Evolutionary conservation across 768 basidiomycete genomes (phyloP).

Genomic region (Xerocomus potaroensis): DNA sequence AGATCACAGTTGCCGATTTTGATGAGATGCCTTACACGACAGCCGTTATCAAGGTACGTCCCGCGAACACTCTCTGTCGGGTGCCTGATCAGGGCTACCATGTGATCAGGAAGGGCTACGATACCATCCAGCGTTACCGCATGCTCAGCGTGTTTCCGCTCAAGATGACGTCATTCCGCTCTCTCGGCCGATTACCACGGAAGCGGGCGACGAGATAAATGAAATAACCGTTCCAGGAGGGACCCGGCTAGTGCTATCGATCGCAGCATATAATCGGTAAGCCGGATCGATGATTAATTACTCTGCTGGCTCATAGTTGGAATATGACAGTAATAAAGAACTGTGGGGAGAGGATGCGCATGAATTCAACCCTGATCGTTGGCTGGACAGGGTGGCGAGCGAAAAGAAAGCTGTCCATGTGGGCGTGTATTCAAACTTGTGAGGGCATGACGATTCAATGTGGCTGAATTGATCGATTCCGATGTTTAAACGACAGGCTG

Average conservation of each 20-base stretch:
- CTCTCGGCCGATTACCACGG: background rate
- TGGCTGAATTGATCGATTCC: background rate
- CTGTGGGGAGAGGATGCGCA: constrained; percentile 32
- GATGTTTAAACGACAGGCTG: constrained; percentile 18
- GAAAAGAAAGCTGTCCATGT: constrained; percentile 18
- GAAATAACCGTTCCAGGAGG: constrained; percentile 16
- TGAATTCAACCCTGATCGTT: constrained; percentile 30
- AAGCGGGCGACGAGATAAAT: constrained; percentile 36
- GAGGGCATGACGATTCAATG: background rate
- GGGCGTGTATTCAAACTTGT: constrained; percentile 30
- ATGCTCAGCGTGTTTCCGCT: constrained; percentile 47
- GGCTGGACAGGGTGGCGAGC: constrained; percentile 17
- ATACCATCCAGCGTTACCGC: constrained; percentile 47
- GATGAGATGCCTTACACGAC: constrained; percentile 46
- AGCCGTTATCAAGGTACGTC: constrained; percentile 28
- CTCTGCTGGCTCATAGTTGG: background rate
- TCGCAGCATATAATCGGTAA: background rate
- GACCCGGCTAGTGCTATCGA: background rate
- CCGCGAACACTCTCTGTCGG: no score
- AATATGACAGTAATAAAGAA: constrained; percentile 7
- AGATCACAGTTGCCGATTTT: constrained; percentile 36
- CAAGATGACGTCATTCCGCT: constrained; percentile 41
- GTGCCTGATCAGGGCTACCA: no score
- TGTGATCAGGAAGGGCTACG: constrained; percentile 33
- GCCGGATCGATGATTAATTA: no score